phyloP scores from a whole-genome alignment of 306 rosid genomes.

The Cercis canadensis region DNA sequence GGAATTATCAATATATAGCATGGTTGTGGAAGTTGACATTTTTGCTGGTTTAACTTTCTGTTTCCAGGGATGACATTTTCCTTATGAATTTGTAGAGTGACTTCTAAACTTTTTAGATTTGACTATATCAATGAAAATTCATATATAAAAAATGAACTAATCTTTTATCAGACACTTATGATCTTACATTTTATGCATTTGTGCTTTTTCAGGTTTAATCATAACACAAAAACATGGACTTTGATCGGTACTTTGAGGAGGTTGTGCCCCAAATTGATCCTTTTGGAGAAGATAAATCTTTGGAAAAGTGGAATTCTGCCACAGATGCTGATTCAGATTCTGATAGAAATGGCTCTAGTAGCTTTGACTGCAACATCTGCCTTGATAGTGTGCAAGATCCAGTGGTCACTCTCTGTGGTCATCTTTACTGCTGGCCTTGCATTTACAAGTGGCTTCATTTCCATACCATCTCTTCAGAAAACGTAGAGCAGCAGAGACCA shows the following conservation, averaged over 20 bases:
- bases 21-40: background rate
- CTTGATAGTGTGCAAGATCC: slow-evolving; percentile 82
- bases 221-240: slow-evolving; percentile 48
- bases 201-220: slow-evolving; percentile 12
- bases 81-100: slow-evolving; percentile 13
- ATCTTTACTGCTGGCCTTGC: slow-evolving; percentile 98
- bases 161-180: background rate
- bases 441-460: slow-evolving; percentile 81
- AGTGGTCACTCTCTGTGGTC: slow-evolving; percentile 96
- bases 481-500: slow-evolving; percentile 41
- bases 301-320: slow-evolving; percentile 47
- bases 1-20: background rate
- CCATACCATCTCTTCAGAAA: slow-evolving; percentile 38
- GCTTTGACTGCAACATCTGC: slow-evolving; percentile 94
- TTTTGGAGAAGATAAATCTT: slow-evolving; percentile 51
- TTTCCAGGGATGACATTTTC: background rate
- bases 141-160: background rate
- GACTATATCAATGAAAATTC: background rate
- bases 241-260: slow-evolving; percentile 55
- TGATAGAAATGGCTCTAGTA: slow-evolving; percentile 47
- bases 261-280: slow-evolving; percentile 39
- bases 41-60: background rate
- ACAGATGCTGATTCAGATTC: slow-evolving; percentile 43
- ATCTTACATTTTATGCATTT: slow-evolving; percentile 6
- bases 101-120: slow-evolving; percentile 1